Evolutionary conservation across 257 asterid species (phyloP).

Genomic region (Fraxinus cuspidata): DNA sequence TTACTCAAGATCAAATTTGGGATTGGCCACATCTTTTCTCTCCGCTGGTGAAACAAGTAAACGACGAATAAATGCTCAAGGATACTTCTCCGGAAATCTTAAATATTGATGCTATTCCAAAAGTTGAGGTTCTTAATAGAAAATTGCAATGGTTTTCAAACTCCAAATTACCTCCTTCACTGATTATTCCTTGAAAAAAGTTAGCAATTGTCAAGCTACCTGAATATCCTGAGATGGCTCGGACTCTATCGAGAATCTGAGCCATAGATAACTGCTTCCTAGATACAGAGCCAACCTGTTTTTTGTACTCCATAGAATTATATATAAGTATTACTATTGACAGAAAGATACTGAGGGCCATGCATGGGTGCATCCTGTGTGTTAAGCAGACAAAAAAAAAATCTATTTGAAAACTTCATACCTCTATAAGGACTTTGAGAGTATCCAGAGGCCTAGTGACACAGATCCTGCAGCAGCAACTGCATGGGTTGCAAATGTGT

Average conservation of each 20-base stretch:
- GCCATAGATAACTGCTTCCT: constrained; percentile 40
- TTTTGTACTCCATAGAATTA: constrained; percentile 13
- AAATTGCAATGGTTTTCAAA: background rate
- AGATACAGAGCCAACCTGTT: constrained; percentile 76
- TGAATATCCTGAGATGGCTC: constrained; percentile 63
- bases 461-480: constrained; percentile 73
- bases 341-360: background rate
- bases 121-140: background rate
- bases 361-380: background rate
- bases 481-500: constrained; percentile 61
- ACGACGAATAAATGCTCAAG: background rate
- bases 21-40: background rate
- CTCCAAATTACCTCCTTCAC: constrained; percentile 10
- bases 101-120: background rate
- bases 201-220: constrained; percentile 40
- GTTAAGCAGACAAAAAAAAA: constrained; percentile 25
- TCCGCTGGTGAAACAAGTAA: background rate
- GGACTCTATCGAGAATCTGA: constrained; percentile 57
- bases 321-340: background rate
- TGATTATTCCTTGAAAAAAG: background rate
- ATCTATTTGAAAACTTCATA: constrained; percentile 21
- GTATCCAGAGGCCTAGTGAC: constrained; percentile 72
- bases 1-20: background rate
- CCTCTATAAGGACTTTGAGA: constrained; percentile 80
- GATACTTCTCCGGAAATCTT: background rate